These are phyloP conservation scores for Orbilia brochopaga DNA, from an alignment of 2,329 filamentous ascomycete genomes.

Conservation along the genomic window DNA sequence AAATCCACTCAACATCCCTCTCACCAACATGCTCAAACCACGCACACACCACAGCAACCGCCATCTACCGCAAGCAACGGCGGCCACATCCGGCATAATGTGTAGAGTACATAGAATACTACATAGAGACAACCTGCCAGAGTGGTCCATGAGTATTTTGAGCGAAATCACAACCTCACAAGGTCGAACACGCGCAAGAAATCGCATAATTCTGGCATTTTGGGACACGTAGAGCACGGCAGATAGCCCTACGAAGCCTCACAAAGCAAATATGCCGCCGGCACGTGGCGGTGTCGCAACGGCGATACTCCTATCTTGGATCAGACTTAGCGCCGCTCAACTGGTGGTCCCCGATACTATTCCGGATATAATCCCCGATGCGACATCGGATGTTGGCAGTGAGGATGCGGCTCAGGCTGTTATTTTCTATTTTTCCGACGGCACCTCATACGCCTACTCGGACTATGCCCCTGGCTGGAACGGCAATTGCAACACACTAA, in stretches of 20 bases:
- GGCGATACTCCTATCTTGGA: slow-evolving; percentile 7
- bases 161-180: slow-evolving; percentile 40
- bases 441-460: slow-evolving; percentile 36
- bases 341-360: slow-evolving; percentile 20
- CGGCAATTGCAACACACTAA: slow-evolving; percentile 41
- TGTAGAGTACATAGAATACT: slow-evolving; percentile 39
- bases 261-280: slow-evolving; percentile 10
- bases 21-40: slow-evolving; percentile 32
- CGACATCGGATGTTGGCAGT: neutral
- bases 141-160: slow-evolving; percentile 24
- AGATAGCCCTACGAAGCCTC: neutral
- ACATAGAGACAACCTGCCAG: slow-evolving; percentile 8
- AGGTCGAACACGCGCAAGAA: slow-evolving; percentile 3
- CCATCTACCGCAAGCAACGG: neutral
- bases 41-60: neutral
- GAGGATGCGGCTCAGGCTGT: slow-evolving; percentile 17
- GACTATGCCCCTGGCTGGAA: slow-evolving; percentile 46
- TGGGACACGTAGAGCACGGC: neutral
- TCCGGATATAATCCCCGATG: neutral
- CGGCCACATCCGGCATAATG: slow-evolving; percentile 10
- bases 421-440: slow-evolving; percentile 44
- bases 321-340: slow-evolving; percentile 10
- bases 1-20: slow-evolving; percentile 23
- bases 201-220: neutral
- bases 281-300: slow-evolving; percentile 9